phyloP scores from a whole-genome alignment of 1,139 yeast species.

The Saccharomycopsis phalli region DNA sequence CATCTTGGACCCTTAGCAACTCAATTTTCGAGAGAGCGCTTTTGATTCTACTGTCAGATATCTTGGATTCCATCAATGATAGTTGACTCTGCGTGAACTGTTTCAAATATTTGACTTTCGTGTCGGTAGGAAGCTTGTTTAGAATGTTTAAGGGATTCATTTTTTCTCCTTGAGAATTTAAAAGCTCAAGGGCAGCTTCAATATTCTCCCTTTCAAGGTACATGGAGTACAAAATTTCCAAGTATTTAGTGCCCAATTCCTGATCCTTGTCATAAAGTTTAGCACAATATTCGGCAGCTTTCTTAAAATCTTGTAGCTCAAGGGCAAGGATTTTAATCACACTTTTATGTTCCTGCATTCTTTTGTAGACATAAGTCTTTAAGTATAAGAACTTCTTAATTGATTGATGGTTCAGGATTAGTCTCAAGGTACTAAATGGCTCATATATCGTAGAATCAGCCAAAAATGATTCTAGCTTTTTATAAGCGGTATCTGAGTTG shows the following conservation, averaged over 20 bases:
- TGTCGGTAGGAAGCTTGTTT: constrained; percentile 40
- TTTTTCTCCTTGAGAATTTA: constrained; percentile 42
- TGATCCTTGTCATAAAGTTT: constrained; percentile 37
- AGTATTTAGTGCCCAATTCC: constrained; percentile 30
- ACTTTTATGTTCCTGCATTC: constrained; percentile 53
- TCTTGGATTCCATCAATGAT: constrained; percentile 29
- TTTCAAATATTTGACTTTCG: constrained; percentile 28
- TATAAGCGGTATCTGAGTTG: constrained; percentile 24
- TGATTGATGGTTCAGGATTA: constrained; percentile 25
- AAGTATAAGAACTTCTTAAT: constrained; percentile 29
- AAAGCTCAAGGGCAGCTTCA: constrained; percentile 36
- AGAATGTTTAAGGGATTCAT: constrained; percentile 46
- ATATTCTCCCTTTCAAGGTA: constrained; percentile 28
- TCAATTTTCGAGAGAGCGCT: constrained; percentile 33
- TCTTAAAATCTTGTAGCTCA: constrained; percentile 47
- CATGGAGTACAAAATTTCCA: constrained; percentile 29
- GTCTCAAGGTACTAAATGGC: constrained; percentile 32
- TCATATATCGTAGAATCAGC: constrained; percentile 34
- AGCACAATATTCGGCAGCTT: constrained; percentile 55
- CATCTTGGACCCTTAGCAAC: constrained; percentile 30
- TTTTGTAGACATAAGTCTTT: constrained; percentile 50
- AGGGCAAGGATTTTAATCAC: constrained; percentile 57
- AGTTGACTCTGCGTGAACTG: constrained; percentile 54
- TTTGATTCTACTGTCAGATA: constrained; percentile 24
- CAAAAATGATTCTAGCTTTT: constrained; percentile 34